Base-by-base conservation (phyloP, 306 rosid species). In the Trifolium pratense region DNA sequence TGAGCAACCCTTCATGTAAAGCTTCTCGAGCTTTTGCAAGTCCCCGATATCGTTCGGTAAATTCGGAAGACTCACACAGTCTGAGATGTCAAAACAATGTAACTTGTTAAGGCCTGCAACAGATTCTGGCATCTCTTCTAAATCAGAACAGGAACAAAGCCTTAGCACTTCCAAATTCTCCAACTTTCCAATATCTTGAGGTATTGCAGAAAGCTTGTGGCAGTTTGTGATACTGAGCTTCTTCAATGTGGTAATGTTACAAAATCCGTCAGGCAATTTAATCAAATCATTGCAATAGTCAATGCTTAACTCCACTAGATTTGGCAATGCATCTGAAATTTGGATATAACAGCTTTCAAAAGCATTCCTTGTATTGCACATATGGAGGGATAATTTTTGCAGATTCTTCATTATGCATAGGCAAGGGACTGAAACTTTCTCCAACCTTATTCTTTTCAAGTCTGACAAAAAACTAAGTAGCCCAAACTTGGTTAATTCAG, bases 381-480 rank as follows among this genome's bases (percentile, higher is more conserved):
- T 85, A 31, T 52, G 75, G 23, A 85, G 79, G 65, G 85, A 82
- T 48, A 85, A 39, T 45, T 85, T 85, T 46, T 21, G 48, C 70
- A 85, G 72, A 45, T 70, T 76, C 74, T 70, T 42, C 80, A 79
- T 5, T 52, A 3, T 51, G 76, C 84, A 69, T 1, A 79, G 56
- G 51, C 42, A 8, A 68, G 84, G 89, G 73, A 82, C 75, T 25
- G 78, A 79, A 58, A 85, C 83, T 62, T 78, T 72, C 72, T 88
- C 89, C 29, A 90, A 53, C 73, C 89, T 81, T 39, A 90, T 80
- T 83, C 84, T 84, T 80, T 70, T 85, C 65, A 92, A 62, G 73
- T 79, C 40, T 3, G 81, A 31, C 34, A 87, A 51, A 48, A 43
- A 72, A 3, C 69, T 9, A 18, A 92, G 82, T 17, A 80, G 71